Evolutionary conservation across 192 early-diverging fungal genomes (phyloP), one percentile per base, ranked within the genome.

Genomic region (Backusella macrospora): DNA sequence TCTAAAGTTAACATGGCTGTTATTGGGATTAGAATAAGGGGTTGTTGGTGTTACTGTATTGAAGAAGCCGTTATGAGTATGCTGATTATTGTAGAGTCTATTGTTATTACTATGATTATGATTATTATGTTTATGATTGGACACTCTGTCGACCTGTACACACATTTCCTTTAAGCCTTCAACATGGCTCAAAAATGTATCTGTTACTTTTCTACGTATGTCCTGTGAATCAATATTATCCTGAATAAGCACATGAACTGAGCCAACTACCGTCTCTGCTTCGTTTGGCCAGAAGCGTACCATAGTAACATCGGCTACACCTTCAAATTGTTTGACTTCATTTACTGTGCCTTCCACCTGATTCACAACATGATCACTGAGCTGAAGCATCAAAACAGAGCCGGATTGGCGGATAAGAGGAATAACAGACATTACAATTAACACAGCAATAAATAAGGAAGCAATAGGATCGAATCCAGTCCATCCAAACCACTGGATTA

Each of bases 381-480:
- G 76, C 71, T 79, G 75, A 18, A 86, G 73, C 86, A 89, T 87
- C 66, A 90, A 65, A 0, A 89, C 84, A 5, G 77, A 67, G 15
- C 89, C 86, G 1, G 92, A 92, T 70, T 89, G 82, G 45, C 86
- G 86, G 26, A 99, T 92, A 15, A 99, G 83, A 0, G 97, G 96
- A 64, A 95, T 89, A 5, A 94, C 92, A 46, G 89, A 91, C 77
- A 91, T 80, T 70, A 99, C 90, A 47, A 96, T 99, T 34, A 99
- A 81, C 6, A 90, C 76, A 0, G 94, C 93, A 78, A 99, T 99
- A 62, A 95, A 88, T 59, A 99, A 88, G 14, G 97, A 99, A 37
- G 95, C 94, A 46, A 97, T 87, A 0, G 97, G 97, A 80, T 99
- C 97, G 44, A 96, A 92, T 68, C 97, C 96, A 13, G 93, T 92